Evolutionary conservation across 83 land plant species (phyloP).

Genomic region (Larix sibirica): DNA sequence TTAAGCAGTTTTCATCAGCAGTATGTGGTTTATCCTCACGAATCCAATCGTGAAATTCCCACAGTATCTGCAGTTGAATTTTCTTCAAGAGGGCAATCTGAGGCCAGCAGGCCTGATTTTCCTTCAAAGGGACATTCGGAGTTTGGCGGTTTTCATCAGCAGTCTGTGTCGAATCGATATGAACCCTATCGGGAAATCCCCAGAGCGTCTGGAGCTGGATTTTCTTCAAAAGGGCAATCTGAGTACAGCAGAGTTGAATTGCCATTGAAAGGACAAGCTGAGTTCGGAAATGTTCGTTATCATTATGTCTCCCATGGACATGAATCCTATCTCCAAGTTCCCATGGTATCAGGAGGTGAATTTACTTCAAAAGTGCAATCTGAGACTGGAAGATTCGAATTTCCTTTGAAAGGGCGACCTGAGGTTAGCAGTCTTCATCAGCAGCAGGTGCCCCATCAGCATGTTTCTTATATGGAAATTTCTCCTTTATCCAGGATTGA

Average conservation of each 20-base stretch:
- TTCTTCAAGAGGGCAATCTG: background rate
- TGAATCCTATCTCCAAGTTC: background rate
- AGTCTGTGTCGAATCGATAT: background rate
- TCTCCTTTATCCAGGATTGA: background rate
- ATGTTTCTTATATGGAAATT: background rate
- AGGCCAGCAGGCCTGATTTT: background rate
- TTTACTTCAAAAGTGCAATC: slow-evolving; percentile 7
- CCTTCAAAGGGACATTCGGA: background rate
- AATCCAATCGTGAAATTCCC: background rate
- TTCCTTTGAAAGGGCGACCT: slow-evolving; percentile 8
- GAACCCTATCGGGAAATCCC: background rate
- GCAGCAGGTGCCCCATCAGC: slow-evolving; percentile 12
- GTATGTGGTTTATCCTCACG: background rate
- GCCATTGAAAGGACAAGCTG: background rate
- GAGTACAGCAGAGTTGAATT: background rate
- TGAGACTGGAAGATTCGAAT: slow-evolving; percentile 28
- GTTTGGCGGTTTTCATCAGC: background rate
- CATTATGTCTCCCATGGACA: background rate
- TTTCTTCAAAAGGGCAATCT: background rate
- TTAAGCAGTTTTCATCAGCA: slow-evolving; percentile 19
- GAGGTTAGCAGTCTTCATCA: slow-evolving; percentile 32
- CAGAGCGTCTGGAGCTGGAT: background rate
- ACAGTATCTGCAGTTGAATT: slow-evolving; percentile 1
- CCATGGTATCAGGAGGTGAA: background rate
- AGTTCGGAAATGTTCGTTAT: background rate